Conservation (phyloP, 768 basidiomycete species). For the Mycena floridula region DNA sequence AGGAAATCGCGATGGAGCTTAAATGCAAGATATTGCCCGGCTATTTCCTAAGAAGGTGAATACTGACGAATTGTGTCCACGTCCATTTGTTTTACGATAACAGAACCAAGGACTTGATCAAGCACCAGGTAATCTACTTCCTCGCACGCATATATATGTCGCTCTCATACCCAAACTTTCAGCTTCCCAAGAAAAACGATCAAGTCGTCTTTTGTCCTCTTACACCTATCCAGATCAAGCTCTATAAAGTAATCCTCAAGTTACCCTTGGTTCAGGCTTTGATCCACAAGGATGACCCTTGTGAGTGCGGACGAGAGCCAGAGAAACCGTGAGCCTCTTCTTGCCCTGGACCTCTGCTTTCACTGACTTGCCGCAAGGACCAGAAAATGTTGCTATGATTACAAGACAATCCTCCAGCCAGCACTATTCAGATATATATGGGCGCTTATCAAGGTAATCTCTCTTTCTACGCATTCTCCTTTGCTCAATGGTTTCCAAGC, state of each 20-base stretch:
- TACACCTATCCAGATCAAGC: slow-evolving; percentile 58
- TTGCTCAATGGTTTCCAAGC: no score
- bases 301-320: slow-evolving; percentile 63
- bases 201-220: slow-evolving; percentile 93
- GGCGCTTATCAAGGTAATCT: slow-evolving; percentile 59
- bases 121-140: slow-evolving; percentile 41
- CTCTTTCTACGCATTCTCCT: no score
- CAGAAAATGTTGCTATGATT: slow-evolving; percentile 36
- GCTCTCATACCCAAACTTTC: not conserved
- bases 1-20: slow-evolving; percentile 59
- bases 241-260: slow-evolving; percentile 68
- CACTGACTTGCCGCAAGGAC: slow-evolving; percentile 21
- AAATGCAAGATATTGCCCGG: slow-evolving; percentile 66
- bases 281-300: slow-evolving; percentile 62
- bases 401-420: slow-evolving; percentile 47
- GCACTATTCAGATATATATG: slow-evolving; percentile 37
- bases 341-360: not conserved
- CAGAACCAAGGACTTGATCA: slow-evolving; percentile 76
- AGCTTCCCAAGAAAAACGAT: slow-evolving; percentile 88
- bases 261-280: slow-evolving; percentile 65
- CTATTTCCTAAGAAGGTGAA: slow-evolving; percentile 85
- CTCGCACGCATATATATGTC: not conserved
- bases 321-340: slow-evolving; percentile 38
- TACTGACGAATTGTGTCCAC: slow-evolving; percentile 26
- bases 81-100: no score